A percentile compares a stretch with the other conserved stretches of the same genome.
Evolutionary conservation across 805 yeast genomes (phyloP).

Genomic region (Wickerhamomyces sydowiorum): DNA sequence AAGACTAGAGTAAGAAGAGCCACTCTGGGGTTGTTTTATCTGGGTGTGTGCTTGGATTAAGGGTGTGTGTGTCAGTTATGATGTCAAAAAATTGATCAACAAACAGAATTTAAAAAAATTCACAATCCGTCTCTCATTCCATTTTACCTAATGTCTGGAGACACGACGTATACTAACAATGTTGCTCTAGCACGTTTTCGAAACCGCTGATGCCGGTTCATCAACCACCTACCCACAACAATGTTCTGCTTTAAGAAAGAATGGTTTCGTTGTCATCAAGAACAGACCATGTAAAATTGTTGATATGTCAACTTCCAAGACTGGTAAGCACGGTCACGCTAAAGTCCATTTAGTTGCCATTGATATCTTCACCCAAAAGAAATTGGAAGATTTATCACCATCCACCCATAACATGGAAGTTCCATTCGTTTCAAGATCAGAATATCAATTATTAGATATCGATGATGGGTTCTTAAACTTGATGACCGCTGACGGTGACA

Average conservation of each 20-base stretch:
- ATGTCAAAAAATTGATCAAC: too few species aligned
- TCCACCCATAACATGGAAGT: constrained; percentile 99
- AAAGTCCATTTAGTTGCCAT: constrained; percentile 99
- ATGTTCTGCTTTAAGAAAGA: constrained; percentile 99
- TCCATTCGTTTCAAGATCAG: constrained; percentile 94
- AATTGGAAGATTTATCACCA: constrained; percentile 99
- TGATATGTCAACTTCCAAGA: constrained; percentile 99
- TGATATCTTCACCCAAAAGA: constrained; percentile 98
- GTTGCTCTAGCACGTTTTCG: constrained; percentile 75
- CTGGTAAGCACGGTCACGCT: constrained; percentile 99
- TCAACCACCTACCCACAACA: constrained; percentile 98
- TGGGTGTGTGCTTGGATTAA: too few species aligned
- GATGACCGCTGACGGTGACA: constrained; percentile 96
- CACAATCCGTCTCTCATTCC: too few species aligned
- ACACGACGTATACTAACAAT: constrained; percentile 12
- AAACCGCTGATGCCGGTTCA: constrained; percentile 98
- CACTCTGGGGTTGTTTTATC: too few species aligned
- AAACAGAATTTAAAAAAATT: too few species aligned
- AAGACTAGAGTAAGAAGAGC: neutral
- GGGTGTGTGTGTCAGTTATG: neutral
- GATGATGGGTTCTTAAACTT: constrained; percentile 97
- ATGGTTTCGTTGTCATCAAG: constrained; percentile 98
- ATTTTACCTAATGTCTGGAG: too few species aligned
- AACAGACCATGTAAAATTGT: constrained; percentile 99
- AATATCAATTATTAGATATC: constrained; percentile 94